These are phyloP conservation scores for Calonectria pauciramosa DNA, from an alignment of 2,329 filamentous ascomycete genomes.

Conservation along the genomic window DNA sequence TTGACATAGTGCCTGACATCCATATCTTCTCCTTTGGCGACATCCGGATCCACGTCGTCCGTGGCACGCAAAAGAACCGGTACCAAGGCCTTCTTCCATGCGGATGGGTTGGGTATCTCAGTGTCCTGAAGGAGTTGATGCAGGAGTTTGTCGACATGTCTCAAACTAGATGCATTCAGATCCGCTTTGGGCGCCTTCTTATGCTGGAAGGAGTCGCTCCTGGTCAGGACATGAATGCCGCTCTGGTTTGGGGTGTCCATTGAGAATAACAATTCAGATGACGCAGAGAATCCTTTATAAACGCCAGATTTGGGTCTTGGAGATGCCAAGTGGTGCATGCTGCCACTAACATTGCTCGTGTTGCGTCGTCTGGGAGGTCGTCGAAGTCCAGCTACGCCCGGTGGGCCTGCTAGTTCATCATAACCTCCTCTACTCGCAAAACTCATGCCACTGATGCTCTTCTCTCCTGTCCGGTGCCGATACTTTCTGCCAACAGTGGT, in stretches of 20 bases:
- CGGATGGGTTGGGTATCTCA: constrained; percentile 77
- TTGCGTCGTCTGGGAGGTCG: constrained; percentile 82
- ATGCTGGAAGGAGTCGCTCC: constrained; percentile 87
- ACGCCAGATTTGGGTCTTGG: constrained; percentile 74
- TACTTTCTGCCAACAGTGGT: constrained; percentile 82
- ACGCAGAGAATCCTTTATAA: constrained; percentile 68
- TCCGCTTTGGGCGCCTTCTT: constrained; percentile 81
- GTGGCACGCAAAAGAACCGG: constrained; percentile 93
- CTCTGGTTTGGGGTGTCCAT: constrained; percentile 61
- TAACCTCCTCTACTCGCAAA: constrained; percentile 74
- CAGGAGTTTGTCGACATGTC: constrained; percentile 89
- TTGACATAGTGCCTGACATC: constrained; percentile 98
- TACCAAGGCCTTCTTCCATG: constrained; percentile 91
- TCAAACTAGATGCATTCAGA: constrained; percentile 87
- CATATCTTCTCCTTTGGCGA: constrained; percentile 92
- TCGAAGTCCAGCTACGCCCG: constrained; percentile 70
- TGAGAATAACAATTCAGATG: constrained; percentile 65
- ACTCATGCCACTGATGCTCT: constrained; percentile 79
- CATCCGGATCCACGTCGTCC: constrained; percentile 94
- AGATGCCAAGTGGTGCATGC: constrained; percentile 76
- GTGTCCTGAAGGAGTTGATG: constrained; percentile 86
- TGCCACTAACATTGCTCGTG: constrained; percentile 84
- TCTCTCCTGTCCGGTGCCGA: constrained; percentile 80
- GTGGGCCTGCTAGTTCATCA: constrained; percentile 72
- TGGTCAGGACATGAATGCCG: constrained; percentile 70